These are phyloP conservation scores for Fistulifera pelliculosa DNA, from an alignment of 108 stramenopile species.

Conservation along the genomic window DNA sequence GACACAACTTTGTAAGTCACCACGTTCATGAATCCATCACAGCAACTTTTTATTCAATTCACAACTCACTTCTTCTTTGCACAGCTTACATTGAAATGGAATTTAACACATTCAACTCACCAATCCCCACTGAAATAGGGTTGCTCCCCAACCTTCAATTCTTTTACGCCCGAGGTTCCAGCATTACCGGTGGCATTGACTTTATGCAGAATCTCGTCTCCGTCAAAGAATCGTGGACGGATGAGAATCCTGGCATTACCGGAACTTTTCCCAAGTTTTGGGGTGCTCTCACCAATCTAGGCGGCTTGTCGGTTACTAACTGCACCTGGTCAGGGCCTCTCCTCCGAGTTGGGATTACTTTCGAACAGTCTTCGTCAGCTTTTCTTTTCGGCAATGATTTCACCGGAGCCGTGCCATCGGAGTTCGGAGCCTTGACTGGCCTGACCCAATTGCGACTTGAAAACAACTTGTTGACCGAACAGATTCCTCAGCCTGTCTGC, in stretches of 20 bases:
- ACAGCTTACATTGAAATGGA: constrained; percentile 21
- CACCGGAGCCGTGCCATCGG: not conserved
- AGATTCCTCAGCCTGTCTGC: constrained; percentile 1
- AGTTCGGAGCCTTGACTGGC: not conserved
- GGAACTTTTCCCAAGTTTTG: constrained; percentile 1
- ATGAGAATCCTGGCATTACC: not conserved
- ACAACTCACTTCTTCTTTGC: constrained; percentile 9
- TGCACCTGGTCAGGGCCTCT: not conserved
- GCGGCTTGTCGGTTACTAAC: not conserved
- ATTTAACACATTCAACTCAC: constrained; percentile 24
- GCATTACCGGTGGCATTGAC: constrained; percentile 1
- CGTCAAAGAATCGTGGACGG: too few species aligned
- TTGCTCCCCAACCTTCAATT: constrained; percentile 18
- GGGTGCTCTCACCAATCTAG: not conserved
- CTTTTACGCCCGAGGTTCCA: constrained; percentile 7
- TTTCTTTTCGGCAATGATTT: constrained; percentile 1
- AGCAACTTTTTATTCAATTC: too few species aligned
- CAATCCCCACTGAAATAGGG: constrained; percentile 22
- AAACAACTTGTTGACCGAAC: constrained; percentile 2
- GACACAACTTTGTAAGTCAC: constrained; percentile 25
- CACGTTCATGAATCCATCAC: too few species aligned
- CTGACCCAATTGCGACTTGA: not conserved
- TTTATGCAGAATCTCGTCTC: constrained; percentile 2
- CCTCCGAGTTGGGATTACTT: not conserved
- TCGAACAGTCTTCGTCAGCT: not conserved